Percentiles rank a stretch among this genome's conserved stretches.
Conservation (phyloP, 2,329 filamentous ascomycete genomes). For the Lachnellula cervina region DNA sequence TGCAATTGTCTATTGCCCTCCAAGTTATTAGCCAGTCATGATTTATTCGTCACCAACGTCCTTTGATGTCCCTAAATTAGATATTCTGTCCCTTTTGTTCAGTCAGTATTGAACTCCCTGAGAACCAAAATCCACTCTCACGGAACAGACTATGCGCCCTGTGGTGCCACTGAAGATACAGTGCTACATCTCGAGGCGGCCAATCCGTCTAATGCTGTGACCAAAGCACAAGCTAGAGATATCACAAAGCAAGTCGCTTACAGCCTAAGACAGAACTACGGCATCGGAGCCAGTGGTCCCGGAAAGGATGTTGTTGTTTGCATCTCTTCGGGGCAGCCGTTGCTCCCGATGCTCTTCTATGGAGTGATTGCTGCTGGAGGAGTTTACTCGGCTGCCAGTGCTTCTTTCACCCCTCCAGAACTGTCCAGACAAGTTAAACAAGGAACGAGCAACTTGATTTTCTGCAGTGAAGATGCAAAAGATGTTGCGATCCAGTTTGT, state of each 20-base stretch:
- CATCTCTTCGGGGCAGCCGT: constrained; percentile 51
- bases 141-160: constrained; percentile 33
- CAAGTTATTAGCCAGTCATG: neutral
- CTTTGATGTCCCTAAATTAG: constrained; percentile 11
- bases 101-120: constrained; percentile 2
- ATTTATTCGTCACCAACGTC: constrained; percentile 10
- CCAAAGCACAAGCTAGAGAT: constrained; percentile 44
- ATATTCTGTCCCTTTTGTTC: constrained; percentile 14
- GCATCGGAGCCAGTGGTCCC: constrained; percentile 45
- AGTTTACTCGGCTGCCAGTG: constrained; percentile 52
- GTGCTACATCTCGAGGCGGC: constrained; percentile 53
- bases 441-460: constrained; percentile 38
- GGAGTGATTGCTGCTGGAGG: constrained; percentile 55
- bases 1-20: neutral
- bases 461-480: constrained; percentile 45
- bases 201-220: constrained; percentile 49
- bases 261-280: constrained; percentile 49
- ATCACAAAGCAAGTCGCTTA: constrained; percentile 50
- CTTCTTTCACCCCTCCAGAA: constrained; percentile 46
- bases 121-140: neutral
- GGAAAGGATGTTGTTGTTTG: constrained; percentile 51
- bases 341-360: constrained; percentile 50
- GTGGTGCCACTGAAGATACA: constrained; percentile 40
- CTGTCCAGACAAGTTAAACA: constrained; percentile 44
- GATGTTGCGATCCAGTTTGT: constrained; percentile 45